Evolutionary conservation across 768 basidiomycete genomes (phyloP), one percentile per base, ranked within the genome.

Genomic region (Glaciozyma antarctica): DNA sequence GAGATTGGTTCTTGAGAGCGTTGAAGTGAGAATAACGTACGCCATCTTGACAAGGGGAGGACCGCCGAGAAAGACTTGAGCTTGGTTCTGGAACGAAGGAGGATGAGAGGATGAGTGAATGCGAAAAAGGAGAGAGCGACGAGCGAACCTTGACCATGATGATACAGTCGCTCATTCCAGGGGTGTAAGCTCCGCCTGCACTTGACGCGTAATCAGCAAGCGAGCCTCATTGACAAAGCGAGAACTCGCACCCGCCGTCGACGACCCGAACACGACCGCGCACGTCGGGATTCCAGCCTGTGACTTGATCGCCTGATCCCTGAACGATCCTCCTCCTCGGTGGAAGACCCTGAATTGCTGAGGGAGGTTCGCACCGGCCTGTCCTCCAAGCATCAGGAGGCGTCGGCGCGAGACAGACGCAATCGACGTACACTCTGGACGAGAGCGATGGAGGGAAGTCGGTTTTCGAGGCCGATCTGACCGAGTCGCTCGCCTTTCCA

Each of bases 341-440:
- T 56, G 55, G 30, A 56, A 56, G 26, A 56, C 55, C n/a, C 41
- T n/a, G 55, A 56, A 56, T 32, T 56, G 55, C 55, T 56, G 55
- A 21, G 55, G 55, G 6, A 56, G n/a, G 55, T 56, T 56, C 55
- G 55, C 55, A 12, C 55, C 55, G 6, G 55, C 55, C 49, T 51
- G 49, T 24, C n/a, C n/a, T 24, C n/a, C n/a, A 10, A 51, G 49
- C n/a, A 24, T 51, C n/a, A 51, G n/a, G 4, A 12, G 10, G 22
- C 48, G 21, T 26, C 4, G 2, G 22, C 22, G 4, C 5, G n/a
- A 51, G 24, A 9, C 9, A 24, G 49, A 41, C 38, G 38, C 38
- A 51, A n/a, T 28, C 49, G n/a, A 48, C 49, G 22, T 24, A 51
- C 49, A 43, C 55, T 56, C 15, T 56, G 55, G 16, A 56, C 55